phyloP scores from a whole-genome alignment of 1,284 basidiomycete species.

The Boletus smithii region DNA sequence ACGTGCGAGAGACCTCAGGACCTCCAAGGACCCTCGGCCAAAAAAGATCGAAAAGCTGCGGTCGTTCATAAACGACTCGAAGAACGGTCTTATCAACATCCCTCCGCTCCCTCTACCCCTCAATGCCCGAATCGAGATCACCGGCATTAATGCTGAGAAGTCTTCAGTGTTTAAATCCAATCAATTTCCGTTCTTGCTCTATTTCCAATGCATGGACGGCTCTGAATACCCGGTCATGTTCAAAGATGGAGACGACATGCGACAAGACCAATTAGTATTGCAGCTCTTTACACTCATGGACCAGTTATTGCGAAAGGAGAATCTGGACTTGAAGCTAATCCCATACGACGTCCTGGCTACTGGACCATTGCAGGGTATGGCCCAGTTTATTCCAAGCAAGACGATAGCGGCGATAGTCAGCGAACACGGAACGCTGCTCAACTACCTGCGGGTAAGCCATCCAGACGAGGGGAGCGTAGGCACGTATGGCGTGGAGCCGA shows the following conservation, averaged over 20 bases:
- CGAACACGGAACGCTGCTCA: slow-evolving; percentile 88
- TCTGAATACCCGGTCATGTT: slow-evolving; percentile 92
- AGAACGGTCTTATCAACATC: slow-evolving; percentile 75
- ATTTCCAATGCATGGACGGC: slow-evolving; percentile 78
- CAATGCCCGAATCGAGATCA: slow-evolving; percentile 79
- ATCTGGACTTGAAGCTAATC: slow-evolving; percentile 88
- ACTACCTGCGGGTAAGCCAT: slow-evolving; percentile 82
- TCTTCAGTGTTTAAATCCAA: slow-evolving; percentile 98
- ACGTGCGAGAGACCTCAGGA: slow-evolving; percentile 82
- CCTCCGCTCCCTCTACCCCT: slow-evolving; percentile 84
- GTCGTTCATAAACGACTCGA: slow-evolving; percentile 78
- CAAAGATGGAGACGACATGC: slow-evolving; percentile 98
- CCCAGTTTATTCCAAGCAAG: slow-evolving; percentile 93
- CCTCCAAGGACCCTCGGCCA: slow-evolving; percentile 88
- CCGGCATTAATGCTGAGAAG: slow-evolving; percentile 85
- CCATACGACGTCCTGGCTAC: slow-evolving; percentile 96
- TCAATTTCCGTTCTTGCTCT: slow-evolving; percentile 87
- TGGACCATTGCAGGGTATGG: slow-evolving; percentile 91
- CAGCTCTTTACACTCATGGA: slow-evolving; percentile 99
- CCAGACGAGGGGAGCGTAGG: slow-evolving; percentile 91
- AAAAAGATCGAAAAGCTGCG: slow-evolving; percentile 97
- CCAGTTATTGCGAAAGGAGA: slow-evolving; percentile 88
- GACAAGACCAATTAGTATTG: slow-evolving; percentile 96
- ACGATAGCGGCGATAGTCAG: slow-evolving; percentile 91
- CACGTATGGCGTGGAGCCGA: slow-evolving; percentile 88